Evolutionary conservation across 495 filamentous ascomycete genomes (phyloP).

Genomic region (Beverwykella pulmonaria): DNA sequence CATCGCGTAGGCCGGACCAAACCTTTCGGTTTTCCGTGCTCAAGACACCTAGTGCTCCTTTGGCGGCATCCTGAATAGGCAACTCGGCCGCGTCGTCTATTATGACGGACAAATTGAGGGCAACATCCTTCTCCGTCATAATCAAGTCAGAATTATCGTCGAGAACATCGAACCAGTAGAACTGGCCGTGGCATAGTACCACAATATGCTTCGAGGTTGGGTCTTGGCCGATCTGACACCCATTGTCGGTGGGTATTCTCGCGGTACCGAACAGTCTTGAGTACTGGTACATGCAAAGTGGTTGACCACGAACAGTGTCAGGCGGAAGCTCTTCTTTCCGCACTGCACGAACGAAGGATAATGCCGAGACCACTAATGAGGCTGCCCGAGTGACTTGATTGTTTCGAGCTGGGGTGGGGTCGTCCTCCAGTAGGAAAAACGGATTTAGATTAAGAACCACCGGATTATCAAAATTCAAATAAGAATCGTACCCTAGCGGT

Average conservation of each 20-base stretch:
- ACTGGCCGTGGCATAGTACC: slow-evolving; percentile 93
- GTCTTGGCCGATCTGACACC: slow-evolving; percentile 94
- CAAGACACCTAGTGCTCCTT: slow-evolving; percentile 87
- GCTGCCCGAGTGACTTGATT: slow-evolving; percentile 95
- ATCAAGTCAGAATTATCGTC: slow-evolving; percentile 93
- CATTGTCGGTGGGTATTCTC: slow-evolving; percentile 90
- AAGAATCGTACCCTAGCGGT: slow-evolving; percentile 90
- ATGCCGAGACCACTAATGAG: slow-evolving; percentile 83
- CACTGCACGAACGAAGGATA: slow-evolving; percentile 92
- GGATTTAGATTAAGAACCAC: slow-evolving; percentile 97
- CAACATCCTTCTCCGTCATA: slow-evolving; percentile 95
- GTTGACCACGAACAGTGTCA: slow-evolving; percentile 78
- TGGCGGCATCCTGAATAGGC: slow-evolving; percentile 90
- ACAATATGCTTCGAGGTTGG: slow-evolving; percentile 85
- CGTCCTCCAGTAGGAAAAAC: slow-evolving; percentile 96
- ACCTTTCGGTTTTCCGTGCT: slow-evolving; percentile 96
- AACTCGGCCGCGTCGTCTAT: slow-evolving; percentile 86
- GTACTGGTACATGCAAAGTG: slow-evolving; percentile 97
- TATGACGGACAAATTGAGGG: slow-evolving; percentile 89
- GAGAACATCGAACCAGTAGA: slow-evolving; percentile 98
- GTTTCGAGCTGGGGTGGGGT: slow-evolving; percentile 92
- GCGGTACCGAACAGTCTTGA: slow-evolving; percentile 94
- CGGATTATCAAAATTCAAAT: slow-evolving; percentile 95
- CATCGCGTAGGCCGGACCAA: slow-evolving; percentile 89
- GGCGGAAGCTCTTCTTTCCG: slow-evolving; percentile 91